Evolutionary conservation across 805 yeast species (phyloP).

Genomic region (Nakazawaea ishiwadae): DNA sequence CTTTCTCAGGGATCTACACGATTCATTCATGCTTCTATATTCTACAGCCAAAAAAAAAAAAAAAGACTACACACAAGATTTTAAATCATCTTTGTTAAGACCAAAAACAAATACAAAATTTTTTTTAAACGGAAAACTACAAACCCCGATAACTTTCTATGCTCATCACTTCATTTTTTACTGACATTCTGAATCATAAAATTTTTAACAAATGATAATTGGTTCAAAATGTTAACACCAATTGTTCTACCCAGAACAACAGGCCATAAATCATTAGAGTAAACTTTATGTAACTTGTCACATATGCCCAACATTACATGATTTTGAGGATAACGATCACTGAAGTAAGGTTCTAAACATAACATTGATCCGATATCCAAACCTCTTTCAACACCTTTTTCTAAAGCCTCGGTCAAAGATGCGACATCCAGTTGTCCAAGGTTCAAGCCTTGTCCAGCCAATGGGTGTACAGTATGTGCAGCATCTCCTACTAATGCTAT

Average conservation of each 20-base stretch:
- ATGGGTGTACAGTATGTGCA: constrained; percentile 95
- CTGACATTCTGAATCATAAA: constrained; percentile 52
- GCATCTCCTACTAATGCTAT: constrained; percentile 97
- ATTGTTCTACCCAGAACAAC: constrained; percentile 68
- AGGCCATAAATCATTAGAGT: constrained; percentile 68
- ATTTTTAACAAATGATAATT: constrained; percentile 60
- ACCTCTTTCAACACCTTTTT: constrained; percentile 69
- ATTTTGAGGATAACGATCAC: constrained; percentile 75
- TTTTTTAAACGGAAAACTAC: too few relatives aligned
- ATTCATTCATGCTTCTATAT: too few relatives aligned
- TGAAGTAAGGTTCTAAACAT: constrained; percentile 82
- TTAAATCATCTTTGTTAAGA: too few relatives aligned
- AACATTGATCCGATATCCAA: constrained; percentile 80
- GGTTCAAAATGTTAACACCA: constrained; percentile 71
- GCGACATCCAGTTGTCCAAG: constrained; percentile 96
- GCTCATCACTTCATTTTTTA: constrained; percentile 14
- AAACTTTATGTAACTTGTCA: constrained; percentile 87
- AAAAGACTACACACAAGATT: too few relatives aligned
- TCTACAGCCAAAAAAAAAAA: too few relatives aligned
- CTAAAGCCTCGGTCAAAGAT: constrained; percentile 62
- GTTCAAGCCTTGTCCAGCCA: constrained; percentile 96
- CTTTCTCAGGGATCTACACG: too few relatives aligned
- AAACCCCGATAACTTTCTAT: neutral
- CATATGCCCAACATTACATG: constrained; percentile 82
- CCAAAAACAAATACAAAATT: too few relatives aligned